Conservation (phyloP, 495 filamentous ascomycete genomes). For the Rusavskia elegans region DNA sequence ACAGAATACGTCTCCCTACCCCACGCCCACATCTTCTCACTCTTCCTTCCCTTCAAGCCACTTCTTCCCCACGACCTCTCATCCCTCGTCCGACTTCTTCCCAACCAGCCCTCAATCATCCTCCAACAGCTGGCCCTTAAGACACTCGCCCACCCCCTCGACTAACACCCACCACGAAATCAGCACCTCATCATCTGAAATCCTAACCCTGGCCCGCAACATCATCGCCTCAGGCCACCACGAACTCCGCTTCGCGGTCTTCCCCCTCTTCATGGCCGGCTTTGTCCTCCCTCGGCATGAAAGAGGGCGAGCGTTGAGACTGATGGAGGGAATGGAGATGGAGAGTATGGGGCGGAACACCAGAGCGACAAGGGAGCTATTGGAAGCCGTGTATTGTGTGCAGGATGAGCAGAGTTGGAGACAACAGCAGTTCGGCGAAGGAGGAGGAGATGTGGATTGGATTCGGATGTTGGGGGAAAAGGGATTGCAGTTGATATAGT, state of each 20-base stretch:
- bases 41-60: neutral
- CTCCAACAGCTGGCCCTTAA: neutral
- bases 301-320: conserved; percentile 32
- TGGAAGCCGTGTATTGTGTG: conserved; percentile 34
- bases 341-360: conserved; percentile 35
- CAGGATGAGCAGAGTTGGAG: conserved; percentile 15
- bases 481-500: conserved; percentile 11
- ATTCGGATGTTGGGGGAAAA: conserved; percentile 9
- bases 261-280: conserved; percentile 43
- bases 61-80: neutral
- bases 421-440: neutral
- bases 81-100: neutral
- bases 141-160: neutral
- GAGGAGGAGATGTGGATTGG: conserved; percentile 10
- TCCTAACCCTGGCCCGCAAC: conserved; percentile 27
- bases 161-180: neutral
- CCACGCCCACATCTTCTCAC: conserved; percentile 1
- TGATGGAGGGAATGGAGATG: conserved; percentile 33
- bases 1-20: conserved; percentile 15
- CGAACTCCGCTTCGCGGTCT: conserved; percentile 33
- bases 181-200: conserved; percentile 27
- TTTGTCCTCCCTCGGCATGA: conserved; percentile 25
- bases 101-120: neutral
- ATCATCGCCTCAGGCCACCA: conserved; percentile 16
- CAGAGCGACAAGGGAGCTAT: conserved; percentile 27